Conservation (phyloP, 495 filamentous ascomycete genomes). For the Viridothelium virens region DNA sequence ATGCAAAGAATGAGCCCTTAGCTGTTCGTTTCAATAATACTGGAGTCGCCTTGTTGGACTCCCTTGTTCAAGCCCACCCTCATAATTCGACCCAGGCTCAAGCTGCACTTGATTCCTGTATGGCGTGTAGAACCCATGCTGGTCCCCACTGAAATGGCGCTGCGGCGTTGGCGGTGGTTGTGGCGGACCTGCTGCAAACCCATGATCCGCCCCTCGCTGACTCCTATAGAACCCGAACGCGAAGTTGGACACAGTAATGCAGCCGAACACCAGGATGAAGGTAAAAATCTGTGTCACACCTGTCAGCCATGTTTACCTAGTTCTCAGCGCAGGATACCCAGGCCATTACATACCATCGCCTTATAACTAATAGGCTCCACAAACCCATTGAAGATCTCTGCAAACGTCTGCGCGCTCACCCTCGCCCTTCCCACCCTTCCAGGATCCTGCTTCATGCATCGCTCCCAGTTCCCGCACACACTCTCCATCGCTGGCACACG, state of each 20-base stretch:
- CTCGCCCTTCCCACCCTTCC: slow-evolving; percentile 56
- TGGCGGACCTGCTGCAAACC: slow-evolving; percentile 23
- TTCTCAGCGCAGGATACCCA: no score
- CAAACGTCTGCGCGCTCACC: slow-evolving; percentile 69
- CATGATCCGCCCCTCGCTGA: slow-evolving; percentile 14
- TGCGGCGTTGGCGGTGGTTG: slow-evolving; percentile 32
- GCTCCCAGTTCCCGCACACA: slow-evolving; percentile 69
- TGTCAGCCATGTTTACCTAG: background rate
- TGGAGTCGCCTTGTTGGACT: background rate
- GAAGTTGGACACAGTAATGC: slow-evolving; percentile 49
- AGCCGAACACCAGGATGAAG: slow-evolving; percentile 48
- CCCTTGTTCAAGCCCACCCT: background rate
- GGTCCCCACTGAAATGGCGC: slow-evolving; percentile 29
- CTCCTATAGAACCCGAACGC: slow-evolving; percentile 44
- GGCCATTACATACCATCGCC: slow-evolving; percentile 49
- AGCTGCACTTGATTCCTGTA: slow-evolving; percentile 6
- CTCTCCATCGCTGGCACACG: slow-evolving; percentile 65
- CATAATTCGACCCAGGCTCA: background rate
- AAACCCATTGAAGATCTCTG: slow-evolving; percentile 67
- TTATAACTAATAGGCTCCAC: slow-evolving; percentile 67
- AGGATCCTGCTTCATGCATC: slow-evolving; percentile 75
- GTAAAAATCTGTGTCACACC: slow-evolving; percentile 41
- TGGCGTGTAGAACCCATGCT: slow-evolving; percentile 21
- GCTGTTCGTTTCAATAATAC: background rate
- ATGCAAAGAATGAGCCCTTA: no score